Percentiles rank a stretch among this genome's conserved stretches.
These are phyloP conservation scores for Elymus sibiricus DNA, from an alignment of 176 grass and related monocot species.

Conservation along the genomic window DNA sequence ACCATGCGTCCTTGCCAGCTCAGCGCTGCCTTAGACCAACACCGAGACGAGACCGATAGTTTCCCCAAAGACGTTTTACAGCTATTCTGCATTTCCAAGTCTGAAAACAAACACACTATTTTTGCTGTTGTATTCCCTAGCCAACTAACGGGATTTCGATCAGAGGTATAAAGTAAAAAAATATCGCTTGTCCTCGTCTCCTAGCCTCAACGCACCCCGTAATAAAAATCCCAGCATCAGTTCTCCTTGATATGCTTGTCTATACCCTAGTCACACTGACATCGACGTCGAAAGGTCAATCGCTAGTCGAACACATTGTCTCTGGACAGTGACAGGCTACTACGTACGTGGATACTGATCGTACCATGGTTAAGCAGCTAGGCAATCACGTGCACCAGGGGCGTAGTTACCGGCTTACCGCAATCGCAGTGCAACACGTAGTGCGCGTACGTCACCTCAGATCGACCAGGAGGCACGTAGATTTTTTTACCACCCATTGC, in stretches of 20 bases:
- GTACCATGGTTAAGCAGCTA: not conserved
- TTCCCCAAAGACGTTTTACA: no score
- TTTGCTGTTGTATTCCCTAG: no score
- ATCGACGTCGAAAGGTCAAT: constrained; percentile 7
- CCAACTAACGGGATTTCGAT: no score
- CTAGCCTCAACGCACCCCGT: not conserved
- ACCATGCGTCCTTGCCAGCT: not conserved
- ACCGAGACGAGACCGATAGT: not conserved
- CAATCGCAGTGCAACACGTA: not conserved
- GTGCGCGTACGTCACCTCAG: not conserved
- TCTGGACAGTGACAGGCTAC: not conserved
- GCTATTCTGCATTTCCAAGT: no score
- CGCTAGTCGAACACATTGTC: not conserved
- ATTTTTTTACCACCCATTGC: no score
- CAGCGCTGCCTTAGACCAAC: not conserved
- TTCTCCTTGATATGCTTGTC: constrained; percentile 8
- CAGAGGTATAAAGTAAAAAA: not conserved
- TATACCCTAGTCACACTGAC: not conserved
- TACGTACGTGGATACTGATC: not conserved
- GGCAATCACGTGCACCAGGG: not conserved
- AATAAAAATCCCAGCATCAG: constrained; percentile 33
- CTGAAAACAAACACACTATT: no score
- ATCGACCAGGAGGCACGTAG: not conserved
- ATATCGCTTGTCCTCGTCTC: not conserved
- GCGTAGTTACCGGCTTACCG: not conserved